Base-by-base conservation (phyloP, 148 eudicot genomes). In the Persicaria tinctoria region DNA sequence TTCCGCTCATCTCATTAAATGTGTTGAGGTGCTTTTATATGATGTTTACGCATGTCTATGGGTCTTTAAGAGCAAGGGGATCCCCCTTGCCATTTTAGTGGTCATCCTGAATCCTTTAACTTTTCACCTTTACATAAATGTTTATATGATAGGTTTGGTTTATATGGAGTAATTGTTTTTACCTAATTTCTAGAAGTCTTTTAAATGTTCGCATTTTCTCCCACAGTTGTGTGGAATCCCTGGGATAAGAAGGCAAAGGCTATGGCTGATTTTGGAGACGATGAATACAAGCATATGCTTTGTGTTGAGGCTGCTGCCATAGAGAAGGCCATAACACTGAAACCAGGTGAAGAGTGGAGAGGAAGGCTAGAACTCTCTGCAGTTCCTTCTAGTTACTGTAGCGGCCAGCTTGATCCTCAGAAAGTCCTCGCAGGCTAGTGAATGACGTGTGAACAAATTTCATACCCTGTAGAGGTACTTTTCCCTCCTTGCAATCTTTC, bases 211-310 rank as follows among this genome's bases (percentile, higher is more conserved):
- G 59, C 71, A 38, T 68, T 71, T 68, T 53, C 41, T 72, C 72
- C 16, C 83, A 63, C 80, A 93, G 98, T 91, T 68, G 97, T 93
- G 51, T 93, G 98, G 98, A 93, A 93, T 82, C 98, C 98, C 10
- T 91, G 97, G 98, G 97, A 93, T 82, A 89, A 88, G 86, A 91
- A 85, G 86, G 97, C 98, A 16, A 93, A 93, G 78, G 86, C 97
- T 46, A 82, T 93, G 83, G 83, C 83, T 75, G 98, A 93, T 85
- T 87, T 93, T 72, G 98, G 98, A 64, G 97, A 89, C 70, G 97
- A 91, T 11, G 97, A 93, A 51, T 93, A 87, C 84, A 91, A 89
- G 80, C 87, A 93, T 72, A 93, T 93, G 98, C 46, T 93, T 73
- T 91, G 97, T 72, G 92, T 93, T 77, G 98, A 93, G 80, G 84